phyloP scores from a whole-genome alignment of 208 protist species.

The Trypanosoma conorhini region DNA sequence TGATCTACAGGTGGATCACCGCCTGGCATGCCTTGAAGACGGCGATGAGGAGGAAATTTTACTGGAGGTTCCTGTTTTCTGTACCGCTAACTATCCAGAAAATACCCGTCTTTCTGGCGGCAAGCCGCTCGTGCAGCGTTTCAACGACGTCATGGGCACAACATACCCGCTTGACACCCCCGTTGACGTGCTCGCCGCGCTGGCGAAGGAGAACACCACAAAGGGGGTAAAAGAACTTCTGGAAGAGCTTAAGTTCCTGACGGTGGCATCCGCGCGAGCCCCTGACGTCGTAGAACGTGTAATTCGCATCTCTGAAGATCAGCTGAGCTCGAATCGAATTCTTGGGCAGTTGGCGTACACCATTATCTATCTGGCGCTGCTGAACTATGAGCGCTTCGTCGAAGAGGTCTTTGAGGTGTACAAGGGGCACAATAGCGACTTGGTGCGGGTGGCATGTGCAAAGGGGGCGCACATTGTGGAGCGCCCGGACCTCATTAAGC shows the following conservation, averaged over 20 bases:
- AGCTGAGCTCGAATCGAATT: constrained; percentile 83
- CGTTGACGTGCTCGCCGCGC: constrained; percentile 86
- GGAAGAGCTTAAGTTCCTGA: constrained; percentile 84
- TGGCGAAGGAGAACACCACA: constrained; percentile 63
- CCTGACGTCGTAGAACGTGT: constrained; percentile 81
- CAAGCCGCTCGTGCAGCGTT: constrained; percentile 82
- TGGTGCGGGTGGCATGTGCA: constrained; percentile 86
- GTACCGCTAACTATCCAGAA: constrained; percentile 83
- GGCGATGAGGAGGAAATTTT: constrained; percentile 73
- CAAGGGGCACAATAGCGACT: constrained; percentile 69
- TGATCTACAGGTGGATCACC: constrained; percentile 88
- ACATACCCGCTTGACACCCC: constrained; percentile 87
- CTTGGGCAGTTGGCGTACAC: constrained; percentile 89
- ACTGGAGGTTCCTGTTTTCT: constrained; percentile 90
- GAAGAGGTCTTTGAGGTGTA: constrained; percentile 82
- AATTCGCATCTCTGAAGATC: constrained; percentile 77
- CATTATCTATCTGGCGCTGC: constrained; percentile 86
- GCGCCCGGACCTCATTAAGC: constrained; percentile 67
- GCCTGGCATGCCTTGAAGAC: constrained; percentile 55
- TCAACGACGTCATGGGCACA: constrained; percentile 88
- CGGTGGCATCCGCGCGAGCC: constrained; percentile 55
- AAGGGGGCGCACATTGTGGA: constrained; percentile 82
- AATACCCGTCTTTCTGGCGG: constrained; percentile 88
- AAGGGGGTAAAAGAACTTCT: constrained; percentile 74
- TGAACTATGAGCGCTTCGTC: constrained; percentile 72